Base-by-base conservation (phyloP, 1,284 basidiomycete species). In the Clitocybe nebularis region DNA sequence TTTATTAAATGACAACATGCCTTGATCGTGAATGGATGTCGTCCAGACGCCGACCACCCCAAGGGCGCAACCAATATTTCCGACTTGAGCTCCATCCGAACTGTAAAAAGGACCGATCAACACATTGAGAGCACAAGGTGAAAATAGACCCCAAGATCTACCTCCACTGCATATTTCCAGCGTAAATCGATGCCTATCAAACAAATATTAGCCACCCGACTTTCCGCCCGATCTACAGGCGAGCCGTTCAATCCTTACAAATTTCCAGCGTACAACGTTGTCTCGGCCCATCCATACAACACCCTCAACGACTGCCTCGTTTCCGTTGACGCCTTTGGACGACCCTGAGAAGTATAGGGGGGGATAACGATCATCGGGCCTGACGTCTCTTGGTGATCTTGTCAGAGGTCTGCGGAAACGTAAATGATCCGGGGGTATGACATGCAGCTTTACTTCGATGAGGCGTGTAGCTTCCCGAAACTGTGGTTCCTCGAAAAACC, bases 11-110 rank as follows among this genome's bases (percentile, higher is more conserved):
- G 20, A 25, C 43, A 23, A 53, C 63, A 30, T 41, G 80, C 81
- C 78, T 50, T 70, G 68, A 36, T 77, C 74, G 49, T 84, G 82
- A 44, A 63, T 55, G 9, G 71, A 73, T 3, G 79, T 79, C 2
- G 77, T 77, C 82, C 82, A 87, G 7, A 74, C 68, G 3, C 84
- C 82, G 17, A 79, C 69, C 11, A 85, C 64, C 3, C 83, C 84
- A 37, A 72, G 71, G 4, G 77, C 77, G 56, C 81, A 83, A 22
- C 72, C 76, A 13, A 79, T 63, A 21, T 71, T 69, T 7, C 82
- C 82, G 13, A 86, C 56, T 55, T 85, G 82, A 2, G 81, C 67
- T 14, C 78, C 82, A 58, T 79, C 77, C 20, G 80, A 84, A 39
- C 65, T 70, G 39, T 30, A 48, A 16, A 37, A 39, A 39, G 14